Conservation (phyloP, 305 asterid genomes). For the Solanum hybrid region DNA sequence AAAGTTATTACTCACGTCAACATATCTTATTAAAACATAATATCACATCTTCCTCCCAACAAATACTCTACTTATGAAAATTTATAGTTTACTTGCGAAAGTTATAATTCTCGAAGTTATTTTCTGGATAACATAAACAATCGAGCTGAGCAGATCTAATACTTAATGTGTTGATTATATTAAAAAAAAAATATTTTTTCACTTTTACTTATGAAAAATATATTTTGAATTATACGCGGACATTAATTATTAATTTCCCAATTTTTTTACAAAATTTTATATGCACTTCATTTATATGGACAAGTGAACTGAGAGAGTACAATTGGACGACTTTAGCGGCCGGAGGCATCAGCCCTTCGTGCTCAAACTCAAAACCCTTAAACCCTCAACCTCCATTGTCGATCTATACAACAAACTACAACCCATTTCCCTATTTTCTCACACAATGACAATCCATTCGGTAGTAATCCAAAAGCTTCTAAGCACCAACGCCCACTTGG, state of each 20-base stretch:
- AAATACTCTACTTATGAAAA: not conserved
- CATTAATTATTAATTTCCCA: not conserved
- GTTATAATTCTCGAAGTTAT: not conserved
- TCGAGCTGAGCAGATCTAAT: not conserved
- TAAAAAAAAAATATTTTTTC: no score
- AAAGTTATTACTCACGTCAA: not conserved
- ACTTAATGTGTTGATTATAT: not conserved
- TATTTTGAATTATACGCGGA: no score
- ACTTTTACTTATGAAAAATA: not conserved
- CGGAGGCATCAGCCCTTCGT: not conserved
- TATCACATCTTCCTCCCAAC: not conserved
- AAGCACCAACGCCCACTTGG: slow-evolving; percentile 72
- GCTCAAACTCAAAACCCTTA: slow-evolving; percentile 7
- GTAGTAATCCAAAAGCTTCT: slow-evolving; percentile 79
- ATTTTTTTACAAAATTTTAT: not conserved
- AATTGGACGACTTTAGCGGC: not conserved
- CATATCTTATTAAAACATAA: not conserved
- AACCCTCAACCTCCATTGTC: not conserved
- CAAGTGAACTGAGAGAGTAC: not conserved
- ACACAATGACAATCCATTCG: slow-evolving; percentile 72
- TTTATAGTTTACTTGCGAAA: not conserved
- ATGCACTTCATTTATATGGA: not conserved
- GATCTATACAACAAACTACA: not conserved
- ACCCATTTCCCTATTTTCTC: not conserved
- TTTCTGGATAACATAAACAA: not conserved